Base-by-base conservation (phyloP, 208 protist species). In the Tritrichomonas musculus region DNA sequence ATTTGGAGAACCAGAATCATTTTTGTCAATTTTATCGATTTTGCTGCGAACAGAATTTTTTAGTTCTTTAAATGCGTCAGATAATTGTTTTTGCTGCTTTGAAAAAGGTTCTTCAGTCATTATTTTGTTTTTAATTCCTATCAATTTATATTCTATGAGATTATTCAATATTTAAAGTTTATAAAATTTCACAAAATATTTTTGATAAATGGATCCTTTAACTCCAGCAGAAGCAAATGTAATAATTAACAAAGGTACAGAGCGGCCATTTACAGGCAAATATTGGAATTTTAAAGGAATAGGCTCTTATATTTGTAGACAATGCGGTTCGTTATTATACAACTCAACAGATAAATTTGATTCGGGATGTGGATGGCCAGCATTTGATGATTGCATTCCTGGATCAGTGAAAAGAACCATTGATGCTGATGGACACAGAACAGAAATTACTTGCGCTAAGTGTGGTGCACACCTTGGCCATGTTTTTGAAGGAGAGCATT, bases 401-500 rank as follows among this genome's bases (percentile, higher is more conserved):
- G 73, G 41, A 47, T 4, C 73, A 8, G 73, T 82, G 2, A 82
- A 50, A 30, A 44, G 73, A 14, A 50, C 39, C 20, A 47, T 82
- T 50, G 73, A 82, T 82, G 73, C 73, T 13, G 82, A 66, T 57
- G 55, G 47, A 17, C 33, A 39, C 9, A 25, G 82, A 33, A 39
- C 25, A 27, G 82, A 92, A 57, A 92, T 92, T 44, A 57, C 55
- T 27, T 92, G 82, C 36, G 44, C 82, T 0, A 92, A 92, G 65
- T 92, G 82, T 39, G 82, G 82, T 39, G 82, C 49, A 30, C 82
- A 92, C 25, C 36, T 92, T n/a, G 82, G 82, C n/a, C 82, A 92
- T 50, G 82, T 92, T 9, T 92, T 92, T 50, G 55, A 92, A 69
- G 82, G 55, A 1, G 47, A 57, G 14, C 39, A 36, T 44, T 69